phyloP scores from a whole-genome alignment of 441 rosid species.

The Lepidium campestre region DNA sequence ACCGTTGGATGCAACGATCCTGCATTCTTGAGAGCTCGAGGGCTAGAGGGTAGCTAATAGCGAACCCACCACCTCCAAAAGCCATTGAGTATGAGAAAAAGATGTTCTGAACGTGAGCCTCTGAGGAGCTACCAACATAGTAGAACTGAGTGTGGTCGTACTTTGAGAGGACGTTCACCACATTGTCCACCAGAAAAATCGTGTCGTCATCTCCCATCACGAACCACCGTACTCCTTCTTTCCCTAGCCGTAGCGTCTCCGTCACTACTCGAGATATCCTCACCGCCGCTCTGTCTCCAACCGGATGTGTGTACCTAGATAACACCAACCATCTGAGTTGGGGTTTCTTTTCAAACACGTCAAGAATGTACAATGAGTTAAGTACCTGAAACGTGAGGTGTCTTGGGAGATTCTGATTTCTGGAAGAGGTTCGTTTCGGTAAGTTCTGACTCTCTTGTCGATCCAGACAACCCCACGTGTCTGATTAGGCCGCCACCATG shows the following conservation, averaged over 20 bases:
- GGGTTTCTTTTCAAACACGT: background rate
- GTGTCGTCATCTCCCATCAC: constrained; percentile 98
- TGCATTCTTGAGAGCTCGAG: constrained; percentile 68
- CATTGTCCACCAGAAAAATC: constrained; percentile 67
- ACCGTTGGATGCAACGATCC: constrained; percentile 71
- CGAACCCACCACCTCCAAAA: constrained; percentile 87
- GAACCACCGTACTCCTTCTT: constrained; percentile 74
- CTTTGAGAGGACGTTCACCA: constrained; percentile 53
- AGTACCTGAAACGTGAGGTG: constrained; percentile 58
- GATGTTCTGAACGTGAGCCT: constrained; percentile 82
- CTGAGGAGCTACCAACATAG: constrained; percentile 79
- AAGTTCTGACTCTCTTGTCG: constrained; percentile 42
- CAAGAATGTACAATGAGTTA: background rate
- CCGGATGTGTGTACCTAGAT: constrained; percentile 48
- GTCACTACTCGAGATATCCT: constrained; percentile 74
- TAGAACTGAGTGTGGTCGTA: constrained; percentile 69
- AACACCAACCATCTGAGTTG: background rate
- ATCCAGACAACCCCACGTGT: constrained; percentile 77
- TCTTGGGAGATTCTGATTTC: constrained; percentile 57
- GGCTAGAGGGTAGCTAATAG: constrained; percentile 78
- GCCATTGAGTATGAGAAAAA: constrained; percentile 85
- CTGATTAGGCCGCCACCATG: constrained; percentile 71
- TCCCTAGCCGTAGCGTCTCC: constrained; percentile 62
- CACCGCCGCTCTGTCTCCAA: constrained; percentile 68
- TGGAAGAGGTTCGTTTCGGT: constrained; percentile 45